Conservation (phyloP, 352 stramenopile species). For the Phytophthora pluvialis region DNA sequence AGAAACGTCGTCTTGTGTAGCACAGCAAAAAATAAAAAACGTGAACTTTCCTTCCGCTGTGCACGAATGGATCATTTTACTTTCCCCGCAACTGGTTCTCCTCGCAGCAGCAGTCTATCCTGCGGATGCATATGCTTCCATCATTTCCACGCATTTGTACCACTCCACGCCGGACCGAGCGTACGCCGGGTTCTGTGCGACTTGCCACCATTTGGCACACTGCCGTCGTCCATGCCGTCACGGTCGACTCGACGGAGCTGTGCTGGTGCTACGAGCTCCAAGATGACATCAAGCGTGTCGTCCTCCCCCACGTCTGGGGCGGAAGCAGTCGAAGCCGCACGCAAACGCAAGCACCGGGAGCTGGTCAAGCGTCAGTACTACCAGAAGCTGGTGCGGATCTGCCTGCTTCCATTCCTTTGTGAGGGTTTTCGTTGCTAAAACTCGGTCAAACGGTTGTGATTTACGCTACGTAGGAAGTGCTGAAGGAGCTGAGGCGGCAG, state of each 20-base stretch:
- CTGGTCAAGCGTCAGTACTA: slow-evolving; percentile 44
- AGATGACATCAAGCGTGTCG: slow-evolving; percentile 3
- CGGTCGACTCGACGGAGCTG: slow-evolving; percentile 13
- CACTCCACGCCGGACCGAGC: background rate
- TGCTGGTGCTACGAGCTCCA: slow-evolving; percentile 2
- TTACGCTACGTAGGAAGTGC: slow-evolving; percentile 30
- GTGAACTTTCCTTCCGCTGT: no score
- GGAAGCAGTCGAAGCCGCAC: slow-evolving; percentile 27
- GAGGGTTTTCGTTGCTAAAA: slow-evolving; percentile 6
- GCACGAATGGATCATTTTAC: no score
- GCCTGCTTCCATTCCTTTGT: background rate
- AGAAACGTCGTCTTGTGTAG: background rate
- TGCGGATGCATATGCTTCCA: background rate
- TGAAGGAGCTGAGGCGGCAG: slow-evolving; percentile 40
- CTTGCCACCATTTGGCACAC: no score
- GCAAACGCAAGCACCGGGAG: slow-evolving; percentile 40
- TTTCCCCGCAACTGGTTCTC: no score
- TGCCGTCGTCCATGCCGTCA: slow-evolving; percentile 20
- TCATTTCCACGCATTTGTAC: slow-evolving; percentile 7
- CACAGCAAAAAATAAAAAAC: background rate
- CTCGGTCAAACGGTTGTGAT: background rate
- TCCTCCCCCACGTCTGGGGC: slow-evolving; percentile 12
- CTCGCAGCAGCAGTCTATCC: background rate
- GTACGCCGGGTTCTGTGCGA: no score
- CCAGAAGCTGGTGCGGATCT: slow-evolving; percentile 34